phyloP scores from a whole-genome alignment of 2,329 filamentous ascomycete species.

The Diplodia scrobiculata region DNA sequence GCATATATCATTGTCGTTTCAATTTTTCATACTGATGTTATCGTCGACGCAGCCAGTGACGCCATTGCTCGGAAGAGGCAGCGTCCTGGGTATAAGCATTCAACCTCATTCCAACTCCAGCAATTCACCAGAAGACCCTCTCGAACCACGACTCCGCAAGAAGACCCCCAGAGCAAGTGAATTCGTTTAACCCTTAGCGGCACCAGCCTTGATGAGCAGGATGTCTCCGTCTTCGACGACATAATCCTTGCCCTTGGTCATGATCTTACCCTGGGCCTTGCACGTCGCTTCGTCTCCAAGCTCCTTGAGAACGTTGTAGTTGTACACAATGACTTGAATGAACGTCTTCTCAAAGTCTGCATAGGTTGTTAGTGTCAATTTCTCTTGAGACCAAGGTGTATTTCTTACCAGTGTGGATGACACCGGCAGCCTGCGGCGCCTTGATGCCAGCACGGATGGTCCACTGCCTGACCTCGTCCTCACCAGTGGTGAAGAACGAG shows the following conservation, averaged over 20 bases:
- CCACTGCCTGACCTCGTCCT: slow-evolving; percentile 98
- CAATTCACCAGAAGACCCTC: slow-evolving; percentile 6
- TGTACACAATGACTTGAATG: slow-evolving; percentile 94
- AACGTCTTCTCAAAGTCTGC: slow-evolving; percentile 99
- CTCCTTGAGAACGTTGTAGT: slow-evolving; percentile 79
- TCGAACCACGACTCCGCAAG: slow-evolving; percentile 23
- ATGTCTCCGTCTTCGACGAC: slow-evolving; percentile 80
- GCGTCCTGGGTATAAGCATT: slow-evolving; percentile 29
- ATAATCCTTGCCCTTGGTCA: slow-evolving; percentile 99
- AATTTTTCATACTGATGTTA: slow-evolving; percentile 15
- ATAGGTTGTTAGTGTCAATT: slow-evolving; percentile 14
- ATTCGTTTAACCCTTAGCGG: slow-evolving; percentile 65
- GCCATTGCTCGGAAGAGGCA: slow-evolving; percentile 27
- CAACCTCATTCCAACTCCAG: slow-evolving; percentile 25
- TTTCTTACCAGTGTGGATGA: slow-evolving; percentile 74
- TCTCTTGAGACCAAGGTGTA: slow-evolving; percentile 20
- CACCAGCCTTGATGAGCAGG: slow-evolving; percentile 86
- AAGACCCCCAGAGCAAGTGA: background rate
- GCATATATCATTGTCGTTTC: slow-evolving; percentile 19
- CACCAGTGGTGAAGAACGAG: slow-evolving; percentile 95
- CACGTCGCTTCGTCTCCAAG: slow-evolving; percentile 84
- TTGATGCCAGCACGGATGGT: slow-evolving; percentile 94
- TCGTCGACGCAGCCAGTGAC: slow-evolving; percentile 25
- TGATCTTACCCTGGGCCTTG: slow-evolving; percentile 91
- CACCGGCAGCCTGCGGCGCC: slow-evolving; percentile 94